A percentile compares a stretch with the other conserved stretches of the same genome.
Conservation (phyloP, 192 early-diverging fungal species). For the Coemansia sp. region DNA sequence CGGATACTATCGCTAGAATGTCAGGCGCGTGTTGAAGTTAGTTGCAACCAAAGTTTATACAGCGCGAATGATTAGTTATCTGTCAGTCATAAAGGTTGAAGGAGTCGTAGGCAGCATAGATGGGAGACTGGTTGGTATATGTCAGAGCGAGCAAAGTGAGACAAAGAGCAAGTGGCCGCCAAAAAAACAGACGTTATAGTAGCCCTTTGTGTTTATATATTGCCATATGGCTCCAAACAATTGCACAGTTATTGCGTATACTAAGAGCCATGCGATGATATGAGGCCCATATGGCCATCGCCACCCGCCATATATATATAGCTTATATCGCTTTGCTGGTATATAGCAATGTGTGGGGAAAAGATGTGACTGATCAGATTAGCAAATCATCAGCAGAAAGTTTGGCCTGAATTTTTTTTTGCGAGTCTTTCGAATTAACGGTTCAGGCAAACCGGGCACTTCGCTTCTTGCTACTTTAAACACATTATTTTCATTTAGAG, state of each 20-base stretch:
- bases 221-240: not conserved
- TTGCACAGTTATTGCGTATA: not conserved
- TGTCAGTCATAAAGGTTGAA: not conserved
- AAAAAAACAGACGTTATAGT: not conserved
- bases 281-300: not conserved
- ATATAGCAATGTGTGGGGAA: not conserved
- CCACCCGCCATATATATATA: not conserved
- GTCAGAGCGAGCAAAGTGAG: not conserved
- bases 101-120: not conserved
- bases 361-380: not conserved
- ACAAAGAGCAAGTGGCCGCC: not conserved
- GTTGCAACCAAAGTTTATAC: not conserved
- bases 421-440: not conserved
- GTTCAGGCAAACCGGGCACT: not conserved
- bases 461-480: not conserved
- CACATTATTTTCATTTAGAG: not conserved
- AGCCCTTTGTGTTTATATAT: not conserved
- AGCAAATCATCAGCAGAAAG: not conserved
- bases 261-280: not conserved
- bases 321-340: not conserved
- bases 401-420: conserved; percentile 3
- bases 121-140: not conserved
- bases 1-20: not conserved
- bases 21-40: not conserved
- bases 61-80: not conserved